Evolutionary conservation across 2,329 filamentous ascomycete genomes (phyloP).

Genomic region (Allantophomopsis lycopodina): DNA sequence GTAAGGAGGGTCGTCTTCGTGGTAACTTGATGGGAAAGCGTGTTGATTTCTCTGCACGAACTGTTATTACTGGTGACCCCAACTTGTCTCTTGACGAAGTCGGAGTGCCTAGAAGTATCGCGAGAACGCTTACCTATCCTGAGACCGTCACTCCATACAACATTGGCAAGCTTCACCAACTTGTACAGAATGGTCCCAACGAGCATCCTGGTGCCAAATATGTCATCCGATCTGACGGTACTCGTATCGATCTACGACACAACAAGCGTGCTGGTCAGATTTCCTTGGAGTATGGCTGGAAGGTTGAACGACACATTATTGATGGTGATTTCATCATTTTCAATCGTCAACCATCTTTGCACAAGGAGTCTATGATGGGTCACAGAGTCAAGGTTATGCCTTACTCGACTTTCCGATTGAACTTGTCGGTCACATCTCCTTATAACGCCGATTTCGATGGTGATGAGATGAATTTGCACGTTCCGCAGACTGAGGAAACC

Average conservation of each 20-base stretch:
- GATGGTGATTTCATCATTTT: constrained; percentile 98
- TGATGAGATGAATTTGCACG: constrained; percentile 99
- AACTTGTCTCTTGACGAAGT: constrained; percentile 96
- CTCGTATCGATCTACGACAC: constrained; percentile 87
- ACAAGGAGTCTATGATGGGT: constrained; percentile 99
- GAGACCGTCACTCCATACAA: constrained; percentile 98
- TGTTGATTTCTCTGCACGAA: constrained; percentile 98
- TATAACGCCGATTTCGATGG: constrained; percentile 99
- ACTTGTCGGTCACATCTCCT: constrained; percentile 91
- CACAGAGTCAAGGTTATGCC: constrained; percentile 97
- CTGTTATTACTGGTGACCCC: constrained; percentile 96
- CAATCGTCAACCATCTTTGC: constrained; percentile 96
- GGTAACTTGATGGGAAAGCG: constrained; percentile 99
- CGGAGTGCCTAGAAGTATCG: constrained; percentile 88
- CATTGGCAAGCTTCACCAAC: constrained; percentile 76
- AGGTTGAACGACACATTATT: constrained; percentile 92
- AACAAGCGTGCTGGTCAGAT: constrained; percentile 81
- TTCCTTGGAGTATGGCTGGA: constrained; percentile 90
- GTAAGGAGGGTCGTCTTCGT: constrained; percentile 93
- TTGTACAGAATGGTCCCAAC: constrained; percentile 88
- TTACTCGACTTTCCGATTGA: constrained; percentile 95
- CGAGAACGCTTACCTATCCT: constrained; percentile 84
- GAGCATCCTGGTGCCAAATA: constrained; percentile 95
- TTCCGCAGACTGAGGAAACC: constrained; percentile 94
- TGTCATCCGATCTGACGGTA: constrained; percentile 86